A percentile compares a stretch with the other conserved stretches of the same genome.
Conservation (phyloP, 805 yeast species). For the Cyberlindnera sargentensis region DNA sequence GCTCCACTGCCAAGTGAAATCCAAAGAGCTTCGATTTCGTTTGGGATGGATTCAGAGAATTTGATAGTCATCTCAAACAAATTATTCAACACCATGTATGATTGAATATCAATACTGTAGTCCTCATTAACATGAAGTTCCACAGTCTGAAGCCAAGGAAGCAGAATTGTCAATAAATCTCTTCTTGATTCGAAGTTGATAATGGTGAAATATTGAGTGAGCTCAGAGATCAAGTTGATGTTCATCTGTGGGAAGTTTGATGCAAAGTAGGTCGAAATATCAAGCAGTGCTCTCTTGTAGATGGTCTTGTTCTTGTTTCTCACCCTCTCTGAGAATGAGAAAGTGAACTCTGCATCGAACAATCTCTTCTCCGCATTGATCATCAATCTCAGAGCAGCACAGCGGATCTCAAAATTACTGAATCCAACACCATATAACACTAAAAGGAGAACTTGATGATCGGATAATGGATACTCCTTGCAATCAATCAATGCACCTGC, state of each 20-base stretch:
- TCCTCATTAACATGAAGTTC: conserved; percentile 43
- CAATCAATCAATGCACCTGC: conserved; percentile 55
- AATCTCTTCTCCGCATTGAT: conserved; percentile 55
- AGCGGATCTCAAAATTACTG: conserved; percentile 58
- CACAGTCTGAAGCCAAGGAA: conserved; percentile 91
- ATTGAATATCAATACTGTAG: conserved; percentile 31
- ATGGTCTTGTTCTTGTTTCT: conserved; percentile 74
- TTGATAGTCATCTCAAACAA: conserved; percentile 79
- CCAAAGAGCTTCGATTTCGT: conserved; percentile 94
- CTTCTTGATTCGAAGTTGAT: conserved; percentile 55
- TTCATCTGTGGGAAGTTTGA: conserved; percentile 50
- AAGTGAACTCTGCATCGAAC: conserved; percentile 46
- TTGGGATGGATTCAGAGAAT: conserved; percentile 65
- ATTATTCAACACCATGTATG: conserved; percentile 70
- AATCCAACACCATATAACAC: conserved; percentile 77
- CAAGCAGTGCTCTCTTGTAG: conserved; percentile 79
- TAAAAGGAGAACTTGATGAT: conserved; percentile 64
- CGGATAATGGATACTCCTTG: conserved; percentile 39
- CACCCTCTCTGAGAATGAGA: conserved; percentile 60
- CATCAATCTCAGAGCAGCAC: conserved; percentile 65
- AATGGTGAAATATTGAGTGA: conserved; percentile 61
- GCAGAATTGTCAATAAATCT: conserved; percentile 70
- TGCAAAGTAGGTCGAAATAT: conserved; percentile 70
- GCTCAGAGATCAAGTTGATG: conserved; percentile 57
- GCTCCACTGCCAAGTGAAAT: conserved; percentile 79